Evolutionary conservation across 768 basidiomycete genomes (phyloP).

Genomic region (Hortiboletus flavorubellus): DNA sequence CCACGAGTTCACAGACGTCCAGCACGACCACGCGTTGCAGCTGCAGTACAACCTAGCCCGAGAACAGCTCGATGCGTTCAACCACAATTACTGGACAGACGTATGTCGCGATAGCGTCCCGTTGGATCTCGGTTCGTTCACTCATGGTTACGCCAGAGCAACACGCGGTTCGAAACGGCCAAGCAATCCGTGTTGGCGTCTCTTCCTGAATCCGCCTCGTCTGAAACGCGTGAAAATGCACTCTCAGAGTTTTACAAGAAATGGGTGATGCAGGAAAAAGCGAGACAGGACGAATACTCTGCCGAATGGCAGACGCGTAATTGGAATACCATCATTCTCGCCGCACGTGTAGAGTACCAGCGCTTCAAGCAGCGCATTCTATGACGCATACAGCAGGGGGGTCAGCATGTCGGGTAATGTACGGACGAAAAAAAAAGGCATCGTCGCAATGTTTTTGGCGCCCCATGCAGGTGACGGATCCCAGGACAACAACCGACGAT

Average conservation of each 20-base stretch:
- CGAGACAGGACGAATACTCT: slow-evolving; percentile 57
- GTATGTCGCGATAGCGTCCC: slow-evolving; percentile 40
- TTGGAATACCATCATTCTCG: slow-evolving; percentile 51
- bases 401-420: background rate
- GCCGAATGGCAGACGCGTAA: slow-evolving; percentile 66
- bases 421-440: background rate
- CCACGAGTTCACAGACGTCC: slow-evolving; percentile 52
- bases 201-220: slow-evolving; percentile 48
- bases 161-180: slow-evolving; percentile 73
- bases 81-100: slow-evolving; percentile 78
- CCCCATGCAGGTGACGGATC: background rate
- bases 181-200: slow-evolving; percentile 56
- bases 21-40: slow-evolving; percentile 44
- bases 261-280: slow-evolving; percentile 71
- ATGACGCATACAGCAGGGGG: background rate
- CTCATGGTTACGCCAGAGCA: slow-evolving; percentile 49
- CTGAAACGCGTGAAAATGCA: slow-evolving; percentile 60
- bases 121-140: background rate
- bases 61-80: slow-evolving; percentile 70
- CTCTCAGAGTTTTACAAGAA: slow-evolving; percentile 69
- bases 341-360: slow-evolving; percentile 53
- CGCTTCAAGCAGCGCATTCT: slow-evolving; percentile 37
- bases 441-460: background rate
- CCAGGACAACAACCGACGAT: background rate
- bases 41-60: slow-evolving; percentile 69